Evolutionary conservation across 805 yeast species (phyloP).

Genomic region (Kurtzmaniella cleridarum): DNA sequence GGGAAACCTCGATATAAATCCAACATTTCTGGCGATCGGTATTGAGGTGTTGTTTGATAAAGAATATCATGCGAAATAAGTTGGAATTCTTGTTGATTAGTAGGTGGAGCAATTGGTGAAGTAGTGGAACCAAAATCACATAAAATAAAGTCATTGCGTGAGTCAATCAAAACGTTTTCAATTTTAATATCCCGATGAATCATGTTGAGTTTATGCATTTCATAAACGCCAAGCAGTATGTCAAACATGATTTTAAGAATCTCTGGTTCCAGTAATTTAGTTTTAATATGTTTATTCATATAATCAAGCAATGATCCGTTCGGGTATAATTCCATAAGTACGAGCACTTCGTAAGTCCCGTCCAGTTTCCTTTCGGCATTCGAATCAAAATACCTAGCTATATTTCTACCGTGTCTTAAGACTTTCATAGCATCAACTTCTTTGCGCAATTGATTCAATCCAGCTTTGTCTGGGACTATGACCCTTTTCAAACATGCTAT

Average conservation of each 20-base stretch:
- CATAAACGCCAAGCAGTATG: slow-evolving; percentile 69
- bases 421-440: slow-evolving; percentile 80
- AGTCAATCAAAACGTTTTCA: slow-evolving; percentile 84
- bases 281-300: slow-evolving; percentile 80
- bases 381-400: slow-evolving; percentile 70
- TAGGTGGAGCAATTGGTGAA: slow-evolving; percentile 65
- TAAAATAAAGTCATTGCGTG: slow-evolving; percentile 63
- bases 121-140: slow-evolving; percentile 94
- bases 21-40: slow-evolving; percentile 93
- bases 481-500: slow-evolving; percentile 71
- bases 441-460: slow-evolving; percentile 57
- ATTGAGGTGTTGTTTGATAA: slow-evolving; percentile 92
- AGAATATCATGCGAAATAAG: slow-evolving; percentile 77
- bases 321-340: slow-evolving; percentile 91
- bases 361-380: slow-evolving; percentile 59
- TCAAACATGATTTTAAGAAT: slow-evolving; percentile 81
- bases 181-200: slow-evolving; percentile 93
- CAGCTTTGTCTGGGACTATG: slow-evolving; percentile 64
- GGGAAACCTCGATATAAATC: slow-evolving; percentile 79
- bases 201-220: slow-evolving; percentile 76
- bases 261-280: slow-evolving; percentile 71
- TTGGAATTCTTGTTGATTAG: slow-evolving; percentile 66
- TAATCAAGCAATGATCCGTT: slow-evolving; percentile 81
- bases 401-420: slow-evolving; percentile 48
- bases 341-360: slow-evolving; percentile 73